A percentile compares a stretch with the other conserved stretches of the same genome.
phyloP scores from a whole-genome alignment of 2,329 filamentous ascomycete genomes.

The Alternaria gaisen region DNA sequence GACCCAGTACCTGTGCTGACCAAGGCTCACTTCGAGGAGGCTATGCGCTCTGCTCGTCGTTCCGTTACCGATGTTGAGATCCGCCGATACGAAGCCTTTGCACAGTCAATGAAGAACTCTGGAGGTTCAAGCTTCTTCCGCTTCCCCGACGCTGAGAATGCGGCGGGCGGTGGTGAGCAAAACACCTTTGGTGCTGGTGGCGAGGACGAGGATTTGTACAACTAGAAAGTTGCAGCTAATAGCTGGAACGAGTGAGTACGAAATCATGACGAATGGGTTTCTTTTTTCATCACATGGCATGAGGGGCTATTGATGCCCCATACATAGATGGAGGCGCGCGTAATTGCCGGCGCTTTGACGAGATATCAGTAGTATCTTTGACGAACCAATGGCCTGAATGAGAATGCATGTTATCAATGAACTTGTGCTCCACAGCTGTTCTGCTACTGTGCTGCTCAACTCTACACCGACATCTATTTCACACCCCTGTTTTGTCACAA shows the following conservation, averaged over 20 bases:
- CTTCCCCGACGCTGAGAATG: constrained; percentile 72
- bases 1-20: constrained; percentile 96
- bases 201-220: constrained; percentile 96
- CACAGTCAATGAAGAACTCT: constrained; percentile 98
- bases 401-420: constrained; percentile 21
- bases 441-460: neutral
- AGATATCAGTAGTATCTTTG: constrained; percentile 10
- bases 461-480: neutral
- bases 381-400: constrained; percentile 15
- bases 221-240: constrained; percentile 65
- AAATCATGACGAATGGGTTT: constrained; percentile 28
- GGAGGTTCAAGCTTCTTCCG: constrained; percentile 97
- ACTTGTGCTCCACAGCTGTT: neutral
- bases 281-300: constrained; percentile 21
- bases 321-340: constrained; percentile 27
- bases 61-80: constrained; percentile 98
- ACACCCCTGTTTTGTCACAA: neutral
- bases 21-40: constrained; percentile 97
- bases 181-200: constrained; percentile 80
- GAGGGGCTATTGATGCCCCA: constrained; percentile 15
- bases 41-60: constrained; percentile 91
- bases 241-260: constrained; percentile 20
- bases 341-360: constrained; percentile 24
- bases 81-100: constrained; percentile 96
- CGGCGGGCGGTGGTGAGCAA: constrained; percentile 56